phyloP scores from a whole-genome alignment of 164 flowering plant species.

The Platanus orientalis region DNA sequence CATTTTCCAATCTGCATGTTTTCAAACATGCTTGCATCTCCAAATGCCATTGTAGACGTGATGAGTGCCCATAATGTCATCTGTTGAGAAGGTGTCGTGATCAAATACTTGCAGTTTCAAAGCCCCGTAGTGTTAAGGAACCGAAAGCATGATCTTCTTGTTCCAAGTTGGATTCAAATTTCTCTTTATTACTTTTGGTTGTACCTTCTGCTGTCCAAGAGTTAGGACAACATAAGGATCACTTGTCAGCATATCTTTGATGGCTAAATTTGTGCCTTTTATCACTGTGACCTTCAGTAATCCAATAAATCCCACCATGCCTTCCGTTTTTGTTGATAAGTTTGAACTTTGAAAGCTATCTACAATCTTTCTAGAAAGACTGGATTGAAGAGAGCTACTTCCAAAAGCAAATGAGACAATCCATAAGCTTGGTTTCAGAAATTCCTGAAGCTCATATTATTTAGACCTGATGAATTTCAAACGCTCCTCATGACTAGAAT shows the following conservation, averaged over 20 bases:
- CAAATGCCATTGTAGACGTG: neutral
- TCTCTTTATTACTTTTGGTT: slow-evolving; percentile 63
- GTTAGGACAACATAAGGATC: slow-evolving; percentile 82
- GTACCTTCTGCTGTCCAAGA: slow-evolving; percentile 86
- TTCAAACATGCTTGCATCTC: too few species aligned
- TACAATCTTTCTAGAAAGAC: slow-evolving; percentile 53
- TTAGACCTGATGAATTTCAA: slow-evolving; percentile 69
- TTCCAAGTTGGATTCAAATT: slow-evolving; percentile 96
- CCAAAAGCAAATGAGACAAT: slow-evolving; percentile 42
- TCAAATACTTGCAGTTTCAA: too few species aligned
- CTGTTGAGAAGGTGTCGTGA: too few species aligned
- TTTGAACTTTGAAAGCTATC: slow-evolving; percentile 51
- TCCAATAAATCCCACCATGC: slow-evolving; percentile 94
- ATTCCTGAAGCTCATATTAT: slow-evolving; percentile 85
- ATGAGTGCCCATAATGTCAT: too few species aligned
- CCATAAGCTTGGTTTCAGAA: slow-evolving; percentile 92
- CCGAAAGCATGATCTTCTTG: slow-evolving; percentile 91
- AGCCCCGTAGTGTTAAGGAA: slow-evolving; percentile 67
- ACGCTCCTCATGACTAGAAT: slow-evolving; percentile 66
- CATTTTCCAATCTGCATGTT: too few species aligned
- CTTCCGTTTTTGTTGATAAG: slow-evolving; percentile 55
- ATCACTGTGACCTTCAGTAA: slow-evolving; percentile 81
- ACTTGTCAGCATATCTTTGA: slow-evolving; percentile 88
- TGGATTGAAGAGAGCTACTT: slow-evolving; percentile 45
- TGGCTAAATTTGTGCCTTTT: slow-evolving; percentile 76